Evolutionary conservation across 305 asterid genomes (phyloP).

Genomic region (Fraxinus angustifolia): DNA sequence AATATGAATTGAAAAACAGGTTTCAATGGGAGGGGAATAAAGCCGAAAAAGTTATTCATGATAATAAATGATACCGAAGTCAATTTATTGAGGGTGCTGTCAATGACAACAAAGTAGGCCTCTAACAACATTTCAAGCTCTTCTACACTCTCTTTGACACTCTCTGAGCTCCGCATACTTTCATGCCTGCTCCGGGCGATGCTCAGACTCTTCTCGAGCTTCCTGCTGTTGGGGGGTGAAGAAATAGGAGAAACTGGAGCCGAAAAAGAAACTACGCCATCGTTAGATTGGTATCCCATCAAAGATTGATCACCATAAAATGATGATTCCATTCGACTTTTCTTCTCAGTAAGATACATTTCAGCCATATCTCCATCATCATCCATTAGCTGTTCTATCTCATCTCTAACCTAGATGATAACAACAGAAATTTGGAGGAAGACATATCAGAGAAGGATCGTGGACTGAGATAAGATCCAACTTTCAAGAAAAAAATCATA

Average conservation of each 20-base stretch:
- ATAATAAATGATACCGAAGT: constrained; percentile 65
- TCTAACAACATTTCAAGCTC: constrained; percentile 96
- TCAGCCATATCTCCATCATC: constrained; percentile 99
- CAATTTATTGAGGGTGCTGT: constrained; percentile 90
- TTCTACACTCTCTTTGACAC: constrained; percentile 60
- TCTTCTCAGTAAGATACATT: constrained; percentile 96
- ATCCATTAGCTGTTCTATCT: constrained; percentile 97
- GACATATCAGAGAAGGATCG: constrained; percentile 17
- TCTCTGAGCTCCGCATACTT: constrained; percentile 84
- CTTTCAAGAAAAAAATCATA: constrained; percentile 20
- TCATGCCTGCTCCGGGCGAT: constrained; percentile 91
- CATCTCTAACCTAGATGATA: constrained; percentile 85
- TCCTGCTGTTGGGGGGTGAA: constrained; percentile 81
- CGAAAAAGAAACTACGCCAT: constrained; percentile 60
- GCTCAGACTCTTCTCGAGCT: constrained; percentile 86
- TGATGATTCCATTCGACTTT: constrained; percentile 67
- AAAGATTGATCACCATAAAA: constrained; percentile 76
- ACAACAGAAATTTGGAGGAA: constrained; percentile 16
- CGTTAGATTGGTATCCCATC: constrained; percentile 67
- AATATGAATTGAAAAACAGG: not conserved
- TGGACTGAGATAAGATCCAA: not conserved
- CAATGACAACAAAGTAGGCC: constrained; percentile 97
- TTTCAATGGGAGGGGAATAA: not conserved
- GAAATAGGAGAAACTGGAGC: constrained; percentile 96
- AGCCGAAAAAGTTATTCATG: not conserved